These are phyloP conservation scores for Russula compacta DNA, from an alignment of 768 basidiomycete species.

Conservation along the genomic window DNA sequence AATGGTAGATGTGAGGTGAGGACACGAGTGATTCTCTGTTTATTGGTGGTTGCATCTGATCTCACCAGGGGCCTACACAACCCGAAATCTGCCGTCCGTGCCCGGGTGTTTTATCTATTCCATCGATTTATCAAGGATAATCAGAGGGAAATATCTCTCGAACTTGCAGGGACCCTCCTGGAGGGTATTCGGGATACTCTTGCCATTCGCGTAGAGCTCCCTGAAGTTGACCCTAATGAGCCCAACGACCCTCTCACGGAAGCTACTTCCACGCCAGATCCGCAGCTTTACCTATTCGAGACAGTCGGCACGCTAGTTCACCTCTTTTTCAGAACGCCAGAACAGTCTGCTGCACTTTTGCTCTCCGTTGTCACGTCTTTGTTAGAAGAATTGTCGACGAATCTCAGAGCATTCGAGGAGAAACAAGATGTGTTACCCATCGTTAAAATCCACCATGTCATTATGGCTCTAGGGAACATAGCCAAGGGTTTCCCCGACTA, in stretches of 20 bases:
- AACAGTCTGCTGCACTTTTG: slow-evolving; percentile 59
- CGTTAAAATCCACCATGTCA: slow-evolving; percentile 81
- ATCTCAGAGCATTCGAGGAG: slow-evolving; percentile 45
- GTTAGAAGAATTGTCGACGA: slow-evolving; percentile 59
- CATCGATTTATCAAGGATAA: slow-evolving; percentile 83
- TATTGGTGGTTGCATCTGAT: background rate
- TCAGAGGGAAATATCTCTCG: slow-evolving; percentile 63
- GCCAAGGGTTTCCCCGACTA: slow-evolving; percentile 96
- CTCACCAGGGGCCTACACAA: slow-evolving; percentile 75
- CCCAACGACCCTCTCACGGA: slow-evolving; percentile 61
- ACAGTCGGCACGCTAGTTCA: slow-evolving; percentile 79
- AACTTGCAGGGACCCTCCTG: slow-evolving; percentile 63
- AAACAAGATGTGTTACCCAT: slow-evolving; percentile 66
- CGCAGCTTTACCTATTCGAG: slow-evolving; percentile 93
- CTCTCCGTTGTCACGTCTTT: slow-evolving; percentile 78
- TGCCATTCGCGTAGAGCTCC: slow-evolving; percentile 62
- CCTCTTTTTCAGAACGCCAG: slow-evolving; percentile 53
- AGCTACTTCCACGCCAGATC: slow-evolving; percentile 69
- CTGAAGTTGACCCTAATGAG: slow-evolving; percentile 64
- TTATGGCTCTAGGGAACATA: slow-evolving; percentile 90
- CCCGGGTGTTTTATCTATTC: slow-evolving; percentile 87
- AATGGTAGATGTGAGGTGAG: slow-evolving; percentile 77
- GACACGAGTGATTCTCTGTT: background rate
- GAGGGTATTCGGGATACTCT: slow-evolving; percentile 71
- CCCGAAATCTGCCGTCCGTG: slow-evolving; percentile 53